Base-by-base conservation (phyloP, 2,329 filamentous ascomycete genomes). In the Tolypocladium inflatum region DNA sequence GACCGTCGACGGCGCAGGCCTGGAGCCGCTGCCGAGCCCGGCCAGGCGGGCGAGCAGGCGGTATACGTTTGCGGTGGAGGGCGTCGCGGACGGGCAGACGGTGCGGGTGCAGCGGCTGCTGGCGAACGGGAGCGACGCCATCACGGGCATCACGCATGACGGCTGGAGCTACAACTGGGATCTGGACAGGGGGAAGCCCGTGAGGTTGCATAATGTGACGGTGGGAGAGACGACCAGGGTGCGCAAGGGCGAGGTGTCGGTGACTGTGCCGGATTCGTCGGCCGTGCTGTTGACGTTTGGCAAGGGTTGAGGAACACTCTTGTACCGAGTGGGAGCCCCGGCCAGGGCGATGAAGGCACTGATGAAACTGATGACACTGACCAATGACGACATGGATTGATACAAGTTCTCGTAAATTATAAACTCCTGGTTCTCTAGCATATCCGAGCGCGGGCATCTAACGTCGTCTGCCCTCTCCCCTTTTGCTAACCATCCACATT, bases 71-170 rank as follows among this genome's bases (percentile, higher is more conserved):
- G 70, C 62, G 3, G 76, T 84, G 56, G 62, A 69, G 5, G 61
- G 80, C 9, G 68, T 64, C 10, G 65, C 65, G 58, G 58, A 64
- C 51, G 62, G 61, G 7, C 62, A 63, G 23, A 65, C 62, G 1
- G 66, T 73, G 2, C 62, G 58, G 0, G 72, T 84, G 55, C 74
- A 81, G 64, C 70, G 83, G 33, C 67, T 87, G 38, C 66, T 74
- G 54, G 84, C 85, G 2, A 86, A 85, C 67, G 84, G 85, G 0
- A 86, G 81, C 61, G 82, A 87, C 70, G 83, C 84, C 10, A 78
- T 85, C 26, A 80, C 79, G 0, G 84, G 83, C 0, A 79, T 86
- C 50, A 80, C 81, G 0, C 87, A 79, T 72, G 81, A 86, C 67
- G 84, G 83, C 1, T 77, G 73, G 65, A 86, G 80, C 61, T 88